Percentiles rank a stretch among this genome's conserved stretches.
Conservation (phyloP, 179 eudicot species). For the Beta corolliflora region DNA sequence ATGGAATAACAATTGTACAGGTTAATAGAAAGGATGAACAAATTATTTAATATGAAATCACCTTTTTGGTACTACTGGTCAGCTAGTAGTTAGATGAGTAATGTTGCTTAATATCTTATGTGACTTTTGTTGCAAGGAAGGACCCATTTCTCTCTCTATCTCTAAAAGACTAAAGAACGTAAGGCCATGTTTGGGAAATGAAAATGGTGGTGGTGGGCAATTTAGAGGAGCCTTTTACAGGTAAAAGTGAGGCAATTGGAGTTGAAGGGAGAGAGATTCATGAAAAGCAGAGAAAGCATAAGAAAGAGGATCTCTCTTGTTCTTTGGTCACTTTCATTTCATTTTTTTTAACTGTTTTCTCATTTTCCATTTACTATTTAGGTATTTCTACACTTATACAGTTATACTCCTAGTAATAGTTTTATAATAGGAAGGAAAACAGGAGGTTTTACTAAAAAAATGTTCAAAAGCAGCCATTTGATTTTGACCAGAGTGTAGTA, state of each 20-base stretch:
- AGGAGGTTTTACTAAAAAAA: not conserved
- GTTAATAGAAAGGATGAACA: slow-evolving; percentile 20
- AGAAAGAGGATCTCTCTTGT: slow-evolving; percentile 32
- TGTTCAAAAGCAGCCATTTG: slow-evolving; percentile 16
- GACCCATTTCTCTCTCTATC: slow-evolving; percentile 2
- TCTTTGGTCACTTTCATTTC: slow-evolving; percentile 3
- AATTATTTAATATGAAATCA: slow-evolving; percentile 10
- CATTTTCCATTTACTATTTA: not conserved
- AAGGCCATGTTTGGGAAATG: slow-evolving; percentile 28
- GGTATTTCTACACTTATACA: not conserved
- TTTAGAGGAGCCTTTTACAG: slow-evolving; percentile 30
- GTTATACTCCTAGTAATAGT: too few species aligned
- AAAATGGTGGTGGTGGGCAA: slow-evolving; percentile 23
- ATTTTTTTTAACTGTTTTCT: slow-evolving; percentile 36
- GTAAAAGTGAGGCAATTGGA: slow-evolving; percentile 21
- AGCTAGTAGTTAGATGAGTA: not conserved
- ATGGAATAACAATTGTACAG: slow-evolving; percentile 32
- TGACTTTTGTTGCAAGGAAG: slow-evolving; percentile 40
- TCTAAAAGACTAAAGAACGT: not conserved
- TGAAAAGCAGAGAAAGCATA: slow-evolving; percentile 71
- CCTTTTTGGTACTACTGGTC: not conserved
- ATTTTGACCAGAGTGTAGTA: slow-evolving; percentile 16
- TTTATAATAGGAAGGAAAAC: not conserved
- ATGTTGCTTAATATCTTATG: slow-evolving; percentile 20
- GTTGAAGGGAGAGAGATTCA: slow-evolving; percentile 16